Conservation (phyloP, 805 yeast species). For the Pichia ethanolica region DNA sequence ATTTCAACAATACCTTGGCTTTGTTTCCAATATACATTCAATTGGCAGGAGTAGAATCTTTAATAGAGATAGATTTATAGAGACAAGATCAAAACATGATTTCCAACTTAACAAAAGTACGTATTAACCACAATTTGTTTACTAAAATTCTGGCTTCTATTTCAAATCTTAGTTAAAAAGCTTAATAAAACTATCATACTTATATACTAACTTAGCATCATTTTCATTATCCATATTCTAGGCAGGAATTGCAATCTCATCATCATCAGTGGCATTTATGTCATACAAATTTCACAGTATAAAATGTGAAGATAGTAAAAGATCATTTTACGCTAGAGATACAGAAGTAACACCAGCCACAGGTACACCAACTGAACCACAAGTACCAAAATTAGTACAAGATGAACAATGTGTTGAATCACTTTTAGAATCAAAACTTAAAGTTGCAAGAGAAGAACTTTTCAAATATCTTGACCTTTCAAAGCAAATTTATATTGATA, state of each 20-base stretch:
- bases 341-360: constrained; percentile 12
- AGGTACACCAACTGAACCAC: constrained; percentile 19
- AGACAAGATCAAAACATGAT: too few species aligned
- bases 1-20: too few species aligned
- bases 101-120: too few species aligned
- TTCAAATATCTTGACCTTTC: constrained; percentile 28
- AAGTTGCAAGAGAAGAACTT: constrained; percentile 39
- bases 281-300: constrained; percentile 3
- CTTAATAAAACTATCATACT: too few species aligned
- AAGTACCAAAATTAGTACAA: constrained; percentile 15
- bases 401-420: constrained; percentile 11
- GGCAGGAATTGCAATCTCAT: constrained; percentile 7
- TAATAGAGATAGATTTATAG: too few species aligned
- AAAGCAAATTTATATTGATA: constrained; percentile 36
- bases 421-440: constrained; percentile 41
- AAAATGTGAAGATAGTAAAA: constrained; percentile 17
- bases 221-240: neutral
- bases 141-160: too few species aligned
- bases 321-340: constrained; percentile 22
- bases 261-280: neutral
- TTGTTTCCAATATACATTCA: too few species aligned
- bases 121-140: neutral
- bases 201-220: neutral
- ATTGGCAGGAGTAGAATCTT: too few species aligned
- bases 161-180: too few species aligned